phyloP scores from a whole-genome alignment of 2,329 filamentous ascomycete species.

The Neonectria hederae region DNA sequence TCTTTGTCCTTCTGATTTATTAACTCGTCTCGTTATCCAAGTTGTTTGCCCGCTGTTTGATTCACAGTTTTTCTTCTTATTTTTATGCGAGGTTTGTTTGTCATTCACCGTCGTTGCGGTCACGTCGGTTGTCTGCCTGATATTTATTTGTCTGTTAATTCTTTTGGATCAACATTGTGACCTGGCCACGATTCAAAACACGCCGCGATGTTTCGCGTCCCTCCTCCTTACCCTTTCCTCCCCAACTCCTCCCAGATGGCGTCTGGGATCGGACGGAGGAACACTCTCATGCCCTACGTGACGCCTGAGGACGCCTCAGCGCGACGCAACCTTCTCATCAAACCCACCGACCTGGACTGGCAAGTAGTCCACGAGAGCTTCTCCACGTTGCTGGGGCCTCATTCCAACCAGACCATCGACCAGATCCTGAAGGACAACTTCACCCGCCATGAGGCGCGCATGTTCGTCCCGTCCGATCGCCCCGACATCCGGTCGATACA shows the following conservation, averaged over 20 bases:
- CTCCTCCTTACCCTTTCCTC: neutral
- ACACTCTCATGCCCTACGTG: neutral
- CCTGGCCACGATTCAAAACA: neutral
- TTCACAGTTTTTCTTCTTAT: neutral
- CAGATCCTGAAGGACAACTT: constrained; percentile 49
- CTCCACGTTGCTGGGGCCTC: constrained; percentile 34
- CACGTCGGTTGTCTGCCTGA: neutral
- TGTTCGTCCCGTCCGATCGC: constrained; percentile 44
- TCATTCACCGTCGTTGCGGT: neutral
- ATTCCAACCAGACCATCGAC: constrained; percentile 35
- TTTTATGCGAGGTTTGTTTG: neutral
- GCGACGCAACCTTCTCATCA: constrained; percentile 38
- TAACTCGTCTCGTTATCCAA: neutral
- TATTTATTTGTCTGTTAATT: neutral
- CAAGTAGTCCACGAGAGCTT: constrained; percentile 46
- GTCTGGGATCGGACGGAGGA: neutral
- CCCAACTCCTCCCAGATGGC: neutral
- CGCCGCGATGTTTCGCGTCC: neutral
- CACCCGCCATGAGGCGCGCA: constrained; percentile 45
- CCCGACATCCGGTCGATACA: constrained; percentile 46
- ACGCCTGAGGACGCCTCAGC: constrained; percentile 1
- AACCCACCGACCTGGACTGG: constrained; percentile 36
- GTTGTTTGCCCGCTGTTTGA: neutral
- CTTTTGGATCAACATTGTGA: neutral
- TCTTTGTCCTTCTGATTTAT: neutral